Percentiles rank a stretch among this genome's conserved stretches.
Conservation (phyloP, 2,329 filamentous ascomycete species). For the Diaporthe batatas region DNA sequence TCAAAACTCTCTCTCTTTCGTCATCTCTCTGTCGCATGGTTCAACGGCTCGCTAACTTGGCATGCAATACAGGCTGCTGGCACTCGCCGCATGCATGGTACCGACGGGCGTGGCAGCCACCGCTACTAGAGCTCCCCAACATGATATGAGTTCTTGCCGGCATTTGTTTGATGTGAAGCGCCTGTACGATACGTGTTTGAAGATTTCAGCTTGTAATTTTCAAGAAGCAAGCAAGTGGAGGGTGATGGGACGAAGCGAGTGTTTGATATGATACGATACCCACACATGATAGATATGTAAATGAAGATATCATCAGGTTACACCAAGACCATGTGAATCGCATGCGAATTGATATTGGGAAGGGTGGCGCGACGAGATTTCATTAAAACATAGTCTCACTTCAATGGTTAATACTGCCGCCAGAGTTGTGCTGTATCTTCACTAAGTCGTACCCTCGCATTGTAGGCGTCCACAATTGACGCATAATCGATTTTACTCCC, state of each 20-base stretch:
- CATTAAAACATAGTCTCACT: neutral
- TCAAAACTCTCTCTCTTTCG: neutral
- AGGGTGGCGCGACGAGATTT: neutral
- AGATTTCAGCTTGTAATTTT: neutral
- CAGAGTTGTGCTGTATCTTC: neutral
- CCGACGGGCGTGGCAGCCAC: conserved; percentile 74
- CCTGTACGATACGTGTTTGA: neutral
- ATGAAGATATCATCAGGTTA: conserved; percentile 31
- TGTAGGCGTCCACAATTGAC: neutral
- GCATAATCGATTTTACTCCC: neutral
- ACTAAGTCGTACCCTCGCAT: neutral
- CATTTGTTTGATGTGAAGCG: neutral
- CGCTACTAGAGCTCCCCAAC: conserved; percentile 43
- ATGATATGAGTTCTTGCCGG: neutral
- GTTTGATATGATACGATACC: conserved; percentile 43
- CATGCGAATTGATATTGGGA: neutral
- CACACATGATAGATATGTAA: conserved; percentile 21
- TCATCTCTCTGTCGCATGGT: conserved; percentile 32
- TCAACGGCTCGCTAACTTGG: conserved; percentile 22
- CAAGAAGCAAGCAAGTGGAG: conserved; percentile 24
- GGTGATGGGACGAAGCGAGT: conserved; percentile 21
- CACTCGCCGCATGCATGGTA: conserved; percentile 80
- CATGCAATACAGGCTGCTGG: conserved; percentile 72
- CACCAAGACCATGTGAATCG: neutral
- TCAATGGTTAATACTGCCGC: neutral